Percentiles rank a stretch among this genome's conserved stretches.
phyloP scores from a whole-genome alignment of 345 rosid species.

The Eucalyptus paniculata region DNA sequence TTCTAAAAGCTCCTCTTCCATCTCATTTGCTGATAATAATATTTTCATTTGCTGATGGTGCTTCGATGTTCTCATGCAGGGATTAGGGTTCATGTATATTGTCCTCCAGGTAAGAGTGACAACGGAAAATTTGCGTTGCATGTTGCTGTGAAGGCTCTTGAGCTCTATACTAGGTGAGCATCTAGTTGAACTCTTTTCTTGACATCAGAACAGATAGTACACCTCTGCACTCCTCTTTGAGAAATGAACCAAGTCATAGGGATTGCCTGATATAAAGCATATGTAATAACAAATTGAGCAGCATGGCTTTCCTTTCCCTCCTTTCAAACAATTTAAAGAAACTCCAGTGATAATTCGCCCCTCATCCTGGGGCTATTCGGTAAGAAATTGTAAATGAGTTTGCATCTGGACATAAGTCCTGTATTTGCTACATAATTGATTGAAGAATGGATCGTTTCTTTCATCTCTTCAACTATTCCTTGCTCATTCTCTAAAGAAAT shows the following conservation, averaged over 20 bases:
- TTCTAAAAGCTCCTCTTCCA: neutral
- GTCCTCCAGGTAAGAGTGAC: constrained; percentile 19
- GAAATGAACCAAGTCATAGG: neutral
- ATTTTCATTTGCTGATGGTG: neutral
- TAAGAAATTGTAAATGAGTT: neutral
- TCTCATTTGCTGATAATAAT: neutral
- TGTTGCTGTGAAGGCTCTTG: constrained; percentile 23
- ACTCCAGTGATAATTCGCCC: neutral
- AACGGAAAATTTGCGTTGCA: constrained; percentile 16
- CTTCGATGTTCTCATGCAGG: constrained; percentile 3
- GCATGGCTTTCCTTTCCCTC: neutral
- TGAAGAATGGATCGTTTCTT: neutral
- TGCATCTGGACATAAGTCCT: neutral
- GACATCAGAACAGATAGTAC: neutral
- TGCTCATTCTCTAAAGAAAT: neutral
- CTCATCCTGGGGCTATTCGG: neutral
- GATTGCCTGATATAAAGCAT: neutral
- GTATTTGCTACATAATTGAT: neutral
- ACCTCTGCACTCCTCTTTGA: neutral
- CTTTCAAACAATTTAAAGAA: neutral
- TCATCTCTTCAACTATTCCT: neutral
- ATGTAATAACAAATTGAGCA: neutral
- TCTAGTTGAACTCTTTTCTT: neutral
- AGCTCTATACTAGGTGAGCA: constrained; percentile 18
- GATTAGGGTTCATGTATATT: constrained; percentile 15